These are phyloP conservation scores for Vitis rupestris DNA, from an alignment of 164 flowering plant species.

Conservation along the genomic window DNA sequence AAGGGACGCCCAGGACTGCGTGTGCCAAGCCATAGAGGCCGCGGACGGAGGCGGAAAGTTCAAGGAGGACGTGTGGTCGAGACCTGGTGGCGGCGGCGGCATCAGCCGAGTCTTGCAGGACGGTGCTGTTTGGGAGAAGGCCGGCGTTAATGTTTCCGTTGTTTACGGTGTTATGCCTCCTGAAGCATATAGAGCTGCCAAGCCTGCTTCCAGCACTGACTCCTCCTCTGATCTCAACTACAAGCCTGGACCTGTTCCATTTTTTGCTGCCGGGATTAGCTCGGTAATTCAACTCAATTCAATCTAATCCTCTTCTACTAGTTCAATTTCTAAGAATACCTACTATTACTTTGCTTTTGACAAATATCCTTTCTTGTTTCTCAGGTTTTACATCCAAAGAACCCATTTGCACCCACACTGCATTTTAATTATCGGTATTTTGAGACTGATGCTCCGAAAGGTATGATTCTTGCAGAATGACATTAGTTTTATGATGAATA, in stretches of 20 bases:
- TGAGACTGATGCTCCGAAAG: conserved; percentile 97
- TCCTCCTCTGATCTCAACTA: conserved; percentile 9
- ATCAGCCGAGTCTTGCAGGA: conserved; percentile 92
- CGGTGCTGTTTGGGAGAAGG: conserved; percentile 90
- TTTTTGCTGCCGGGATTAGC: conserved; percentile 96
- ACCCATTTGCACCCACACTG: conserved; percentile 93
- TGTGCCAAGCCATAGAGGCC: conserved; percentile 70
- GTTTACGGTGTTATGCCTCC: conserved; percentile 99
- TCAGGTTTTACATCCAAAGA: conserved; percentile 96
- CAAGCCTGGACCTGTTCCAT: conserved; percentile 82
- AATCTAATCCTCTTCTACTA: background rate
- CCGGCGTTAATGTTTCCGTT: conserved; percentile 94
- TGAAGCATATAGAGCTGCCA: conserved; percentile 95
- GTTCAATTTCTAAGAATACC: too few relatives aligned
- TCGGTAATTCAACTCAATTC: conserved; percentile 43
- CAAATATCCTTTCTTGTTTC: conserved; percentile 7
- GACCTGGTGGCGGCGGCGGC: conserved; percentile 97
- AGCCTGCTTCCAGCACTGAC: conserved; percentile 22
- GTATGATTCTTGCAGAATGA: conserved; percentile 1
- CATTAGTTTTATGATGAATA: background rate
- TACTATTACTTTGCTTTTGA: too few relatives aligned
- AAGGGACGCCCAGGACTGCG: conserved; percentile 77
- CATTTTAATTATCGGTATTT: conserved; percentile 97
- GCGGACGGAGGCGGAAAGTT: conserved; percentile 74
- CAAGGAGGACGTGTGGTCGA: conserved; percentile 94